Evolutionary conservation across 768 basidiomycete species (phyloP).

Genomic region (Tremella yokohamensis): DNA sequence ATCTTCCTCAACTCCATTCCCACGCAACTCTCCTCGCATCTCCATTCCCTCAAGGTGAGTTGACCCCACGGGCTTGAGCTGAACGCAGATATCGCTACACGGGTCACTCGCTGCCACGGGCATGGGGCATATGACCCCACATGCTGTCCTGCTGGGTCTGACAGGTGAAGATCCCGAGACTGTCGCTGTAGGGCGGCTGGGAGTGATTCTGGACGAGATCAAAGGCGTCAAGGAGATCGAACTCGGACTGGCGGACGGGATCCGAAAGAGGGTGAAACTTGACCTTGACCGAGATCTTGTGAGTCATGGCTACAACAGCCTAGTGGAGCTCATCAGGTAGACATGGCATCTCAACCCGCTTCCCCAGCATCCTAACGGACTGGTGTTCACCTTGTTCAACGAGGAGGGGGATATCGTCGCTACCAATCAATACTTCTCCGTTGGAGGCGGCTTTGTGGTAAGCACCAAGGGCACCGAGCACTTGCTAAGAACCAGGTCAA

Average conservation of each 20-base stretch:
- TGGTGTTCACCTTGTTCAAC: constrained; percentile 83
- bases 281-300: constrained; percentile 85
- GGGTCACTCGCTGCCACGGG: constrained; percentile 90
- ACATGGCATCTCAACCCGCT: constrained; percentile 39
- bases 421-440: constrained; percentile 90
- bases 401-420: constrained; percentile 80
- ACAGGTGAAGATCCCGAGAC: constrained; percentile 73
- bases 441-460: constrained; percentile 56
- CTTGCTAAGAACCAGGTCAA: constrained; percentile 58
- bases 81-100: constrained; percentile 61
- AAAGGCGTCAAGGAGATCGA: constrained; percentile 23
- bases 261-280: constrained; percentile 60
- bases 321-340: constrained; percentile 7
- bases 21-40: constrained; percentile 52
- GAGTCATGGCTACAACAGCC: constrained; percentile 8
- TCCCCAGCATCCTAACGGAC: constrained; percentile 63
- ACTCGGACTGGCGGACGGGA: constrained; percentile 58
- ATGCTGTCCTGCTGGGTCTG: constrained; percentile 48
- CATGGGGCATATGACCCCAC: constrained; percentile 53
- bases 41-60: constrained; percentile 70
- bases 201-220: constrained; percentile 31
- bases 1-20: constrained; percentile 63
- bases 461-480: background rate
- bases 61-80: too few relatives aligned
- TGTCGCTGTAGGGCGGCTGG: constrained; percentile 58